Conservation (phyloP, 768 basidiomycete species). For the Dioszegia hungarica region DNA sequence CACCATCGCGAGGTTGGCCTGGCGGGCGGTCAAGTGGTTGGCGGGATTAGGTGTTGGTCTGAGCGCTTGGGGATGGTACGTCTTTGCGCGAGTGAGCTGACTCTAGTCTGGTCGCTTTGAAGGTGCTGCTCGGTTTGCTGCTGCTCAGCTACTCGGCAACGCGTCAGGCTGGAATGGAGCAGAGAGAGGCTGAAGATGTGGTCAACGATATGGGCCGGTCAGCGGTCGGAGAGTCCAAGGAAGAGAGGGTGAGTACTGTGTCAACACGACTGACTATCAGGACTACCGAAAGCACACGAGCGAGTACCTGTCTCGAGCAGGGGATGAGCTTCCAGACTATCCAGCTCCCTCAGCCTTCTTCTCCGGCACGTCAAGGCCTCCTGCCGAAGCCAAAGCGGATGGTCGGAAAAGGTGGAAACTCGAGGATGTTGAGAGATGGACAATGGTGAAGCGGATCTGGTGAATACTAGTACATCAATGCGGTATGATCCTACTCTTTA, state of each 20-base stretch:
- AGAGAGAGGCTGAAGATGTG: constrained; percentile 63
- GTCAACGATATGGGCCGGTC: constrained; percentile 86
- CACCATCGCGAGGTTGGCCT: too few relatives aligned
- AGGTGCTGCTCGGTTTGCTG: constrained; percentile 86
- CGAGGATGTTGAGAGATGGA: constrained; percentile 87
- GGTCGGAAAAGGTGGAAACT: constrained; percentile 65
- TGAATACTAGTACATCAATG: too few relatives aligned
- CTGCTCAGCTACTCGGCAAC: constrained; percentile 76
- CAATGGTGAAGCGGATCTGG: constrained; percentile 93
- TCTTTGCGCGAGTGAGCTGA: constrained; percentile 14
- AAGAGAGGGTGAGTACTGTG: constrained; percentile 64
- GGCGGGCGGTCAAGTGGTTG: constrained; percentile 56
- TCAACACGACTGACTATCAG: constrained; percentile 49
- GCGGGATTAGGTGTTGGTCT: constrained; percentile 30
- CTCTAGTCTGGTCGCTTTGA: constrained; percentile 70
- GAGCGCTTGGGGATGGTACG: constrained; percentile 74
- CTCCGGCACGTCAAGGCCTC: too few relatives aligned
- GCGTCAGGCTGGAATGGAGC: constrained; percentile 71
- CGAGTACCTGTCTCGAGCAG: constrained; percentile 61
- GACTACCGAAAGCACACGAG: constrained; percentile 78
- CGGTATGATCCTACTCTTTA: constrained; percentile 14
- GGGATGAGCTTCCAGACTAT: constrained; percentile 61
- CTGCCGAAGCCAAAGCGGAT: too few relatives aligned
- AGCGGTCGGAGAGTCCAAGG: constrained; percentile 82
- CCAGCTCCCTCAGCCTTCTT: not conserved